These are phyloP conservation scores for Sphagnurus paluster DNA, from an alignment of 1,284 basidiomycete species.

Conservation along the genomic window DNA sequence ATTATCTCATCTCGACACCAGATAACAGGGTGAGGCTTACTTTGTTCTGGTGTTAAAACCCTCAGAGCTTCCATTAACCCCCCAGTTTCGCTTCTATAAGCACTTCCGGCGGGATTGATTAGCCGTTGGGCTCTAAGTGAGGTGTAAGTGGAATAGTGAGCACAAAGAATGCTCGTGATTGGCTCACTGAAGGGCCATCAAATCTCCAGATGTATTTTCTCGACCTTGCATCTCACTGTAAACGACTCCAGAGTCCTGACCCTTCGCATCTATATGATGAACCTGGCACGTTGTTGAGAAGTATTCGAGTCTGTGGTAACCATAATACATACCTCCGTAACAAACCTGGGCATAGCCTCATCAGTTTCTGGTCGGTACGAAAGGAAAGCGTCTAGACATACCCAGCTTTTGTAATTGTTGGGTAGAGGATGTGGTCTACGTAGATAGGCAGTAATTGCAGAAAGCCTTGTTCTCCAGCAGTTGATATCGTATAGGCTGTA, in stretches of 20 bases:
- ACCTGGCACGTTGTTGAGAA: slow-evolving; percentile 48
- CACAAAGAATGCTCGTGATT: neutral
- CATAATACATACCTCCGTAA: slow-evolving; percentile 72
- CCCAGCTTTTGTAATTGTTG: slow-evolving; percentile 90
- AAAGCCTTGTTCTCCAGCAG: slow-evolving; percentile 95
- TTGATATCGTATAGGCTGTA: slow-evolving; percentile 96
- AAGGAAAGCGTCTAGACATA: slow-evolving; percentile 24
- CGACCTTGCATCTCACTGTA: slow-evolving; percentile 99
- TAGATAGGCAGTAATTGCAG: slow-evolving; percentile 94
- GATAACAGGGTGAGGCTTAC: slow-evolving; percentile 46
- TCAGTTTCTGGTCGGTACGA: slow-evolving; percentile 3
- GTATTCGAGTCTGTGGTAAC: neutral
- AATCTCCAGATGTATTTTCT: slow-evolving; percentile 88
- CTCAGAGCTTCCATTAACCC: slow-evolving; percentile 93
- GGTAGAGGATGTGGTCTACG: slow-evolving; percentile 96
- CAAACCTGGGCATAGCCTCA: slow-evolving; percentile 46
- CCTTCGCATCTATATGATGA: slow-evolving; percentile 90
- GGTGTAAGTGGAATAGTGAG: neutral
- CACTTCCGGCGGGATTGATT: slow-evolving; percentile 82
- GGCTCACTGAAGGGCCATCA: slow-evolving; percentile 83
- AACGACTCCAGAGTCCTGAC: slow-evolving; percentile 94
- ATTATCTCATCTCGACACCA: slow-evolving; percentile 11
- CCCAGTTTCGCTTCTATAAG: slow-evolving; percentile 95
- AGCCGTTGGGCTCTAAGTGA: slow-evolving; percentile 69
- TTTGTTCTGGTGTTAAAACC: slow-evolving; percentile 86